Percentiles rank a stretch among this genome's conserved stretches.
Evolutionary conservation across 495 filamentous ascomycete genomes (phyloP).

Genomic region (Neurospora sp.): DNA sequence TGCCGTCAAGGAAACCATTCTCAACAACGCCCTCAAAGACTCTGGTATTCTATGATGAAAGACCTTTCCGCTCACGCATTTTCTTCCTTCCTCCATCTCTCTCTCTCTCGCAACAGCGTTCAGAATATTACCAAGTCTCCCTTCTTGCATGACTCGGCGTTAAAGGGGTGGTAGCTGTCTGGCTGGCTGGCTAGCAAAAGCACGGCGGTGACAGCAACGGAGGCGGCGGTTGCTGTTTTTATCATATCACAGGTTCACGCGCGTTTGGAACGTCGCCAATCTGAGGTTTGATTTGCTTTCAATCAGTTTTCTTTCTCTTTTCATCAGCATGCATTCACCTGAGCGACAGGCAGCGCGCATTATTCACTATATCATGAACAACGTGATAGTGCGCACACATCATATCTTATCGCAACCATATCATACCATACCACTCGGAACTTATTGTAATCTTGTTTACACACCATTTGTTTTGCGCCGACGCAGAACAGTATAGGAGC

Average conservation of each 20-base stretch:
- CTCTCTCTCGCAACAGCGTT: background rate
- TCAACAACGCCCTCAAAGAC: constrained; percentile 96
- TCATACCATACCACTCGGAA: background rate
- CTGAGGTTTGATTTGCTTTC: background rate
- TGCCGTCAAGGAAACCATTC: constrained; percentile 95
- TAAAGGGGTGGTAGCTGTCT: background rate
- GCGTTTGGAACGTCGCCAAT: background rate
- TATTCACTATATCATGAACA: background rate
- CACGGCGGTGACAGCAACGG: background rate
- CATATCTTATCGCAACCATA: background rate
- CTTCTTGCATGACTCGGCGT: background rate
- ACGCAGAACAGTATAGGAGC: background rate
- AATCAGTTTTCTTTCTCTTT: background rate
- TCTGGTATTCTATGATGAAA: constrained; percentile 77
- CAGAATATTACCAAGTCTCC: background rate
- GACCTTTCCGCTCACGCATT: background rate
- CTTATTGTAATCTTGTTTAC: background rate
- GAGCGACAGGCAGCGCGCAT: background rate
- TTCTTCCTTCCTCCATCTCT: background rate
- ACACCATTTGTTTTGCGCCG: background rate
- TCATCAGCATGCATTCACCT: background rate
- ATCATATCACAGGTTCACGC: background rate
- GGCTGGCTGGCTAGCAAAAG: background rate
- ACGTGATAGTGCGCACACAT: background rate
- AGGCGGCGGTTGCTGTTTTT: background rate